phyloP scores from a whole-genome alignment of 2,329 filamentous ascomycete species.

The Ophiostoma perfectum region DNA sequence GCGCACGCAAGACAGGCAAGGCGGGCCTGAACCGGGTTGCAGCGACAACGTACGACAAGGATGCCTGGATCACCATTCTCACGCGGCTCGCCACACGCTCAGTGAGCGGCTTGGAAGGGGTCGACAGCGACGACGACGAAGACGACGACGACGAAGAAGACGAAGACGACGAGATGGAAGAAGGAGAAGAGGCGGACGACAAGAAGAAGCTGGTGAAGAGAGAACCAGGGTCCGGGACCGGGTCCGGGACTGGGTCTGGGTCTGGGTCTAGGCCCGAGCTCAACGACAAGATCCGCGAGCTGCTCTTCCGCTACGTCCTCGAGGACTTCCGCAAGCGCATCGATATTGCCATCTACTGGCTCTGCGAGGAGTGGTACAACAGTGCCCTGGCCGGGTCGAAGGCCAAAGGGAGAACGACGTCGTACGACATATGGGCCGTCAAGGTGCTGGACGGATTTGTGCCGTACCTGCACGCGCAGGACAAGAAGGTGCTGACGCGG shows the following conservation, averaged over 20 bases:
- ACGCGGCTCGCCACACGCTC: conserved; percentile 79
- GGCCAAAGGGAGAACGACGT: conserved; percentile 28
- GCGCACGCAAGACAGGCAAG: conserved; percentile 42
- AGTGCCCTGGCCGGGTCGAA: not conserved
- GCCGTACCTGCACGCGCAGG: conserved; percentile 83
- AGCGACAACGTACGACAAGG: conserved; percentile 74
- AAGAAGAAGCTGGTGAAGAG: conserved; percentile 22
- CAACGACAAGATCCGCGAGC: conserved; percentile 68
- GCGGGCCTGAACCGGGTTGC: conserved; percentile 78
- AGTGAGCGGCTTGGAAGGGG: conserved; percentile 59
- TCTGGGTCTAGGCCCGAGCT: conserved; percentile 41
- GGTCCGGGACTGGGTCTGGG: conserved; percentile 16
- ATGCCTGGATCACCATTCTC: conserved; percentile 87
- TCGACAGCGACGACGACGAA: conserved; percentile 29
- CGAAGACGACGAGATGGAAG: conserved; percentile 38
- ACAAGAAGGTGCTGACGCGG: conserved; percentile 75
- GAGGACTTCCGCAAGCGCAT: conserved; percentile 89
- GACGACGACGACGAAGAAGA: conserved; percentile 44
- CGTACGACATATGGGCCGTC: conserved; percentile 71
- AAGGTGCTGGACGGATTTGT: conserved; percentile 83
- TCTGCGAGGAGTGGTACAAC: conserved; percentile 97
- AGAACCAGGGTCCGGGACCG: not conserved
- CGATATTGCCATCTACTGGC: conserved; percentile 85
- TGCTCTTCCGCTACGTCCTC: conserved; percentile 77
- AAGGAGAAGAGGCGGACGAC: conserved; percentile 31